These are phyloP conservation scores for Metschnikowia henanensis DNA, from an alignment of 805 yeast genomes.

Conservation along the genomic window DNA sequence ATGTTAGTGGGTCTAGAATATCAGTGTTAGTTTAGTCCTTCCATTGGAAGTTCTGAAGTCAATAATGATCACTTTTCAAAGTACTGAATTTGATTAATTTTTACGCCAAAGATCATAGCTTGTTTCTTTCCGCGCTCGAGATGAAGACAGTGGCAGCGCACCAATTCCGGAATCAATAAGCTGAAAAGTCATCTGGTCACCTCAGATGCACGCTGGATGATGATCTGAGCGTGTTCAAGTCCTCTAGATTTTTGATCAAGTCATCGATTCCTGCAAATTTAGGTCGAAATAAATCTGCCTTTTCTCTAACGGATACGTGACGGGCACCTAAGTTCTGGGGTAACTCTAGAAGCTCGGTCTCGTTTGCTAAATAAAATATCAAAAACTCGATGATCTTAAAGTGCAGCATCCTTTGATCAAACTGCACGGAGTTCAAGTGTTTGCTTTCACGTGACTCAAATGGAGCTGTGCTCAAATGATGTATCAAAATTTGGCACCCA, in stretches of 20 bases:
- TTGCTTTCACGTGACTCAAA: neutral
- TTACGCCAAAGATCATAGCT: too few species aligned
- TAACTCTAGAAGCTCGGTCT: slow-evolving; percentile 29
- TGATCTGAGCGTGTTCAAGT: slow-evolving; percentile 19
- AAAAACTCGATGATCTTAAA: slow-evolving; percentile 68
- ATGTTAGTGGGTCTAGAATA: too few species aligned
- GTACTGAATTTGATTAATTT: too few species aligned
- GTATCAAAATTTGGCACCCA: slow-evolving; percentile 57
- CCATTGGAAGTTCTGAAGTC: too few species aligned
- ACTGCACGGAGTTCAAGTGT: neutral
- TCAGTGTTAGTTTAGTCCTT: too few species aligned
- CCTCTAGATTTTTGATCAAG: slow-evolving; percentile 36
- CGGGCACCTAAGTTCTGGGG: slow-evolving; percentile 8
- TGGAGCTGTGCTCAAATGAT: slow-evolving; percentile 24
- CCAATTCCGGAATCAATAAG: too few species aligned
- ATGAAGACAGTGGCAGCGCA: too few species aligned
- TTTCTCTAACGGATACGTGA: slow-evolving; percentile 24
- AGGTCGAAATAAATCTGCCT: slow-evolving; percentile 34
- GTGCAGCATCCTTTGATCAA: slow-evolving; percentile 49
- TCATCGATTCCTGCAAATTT: slow-evolving; percentile 42
- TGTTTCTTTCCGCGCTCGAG: too few species aligned
- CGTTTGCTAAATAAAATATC: slow-evolving; percentile 68
- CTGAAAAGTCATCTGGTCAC: too few species aligned
- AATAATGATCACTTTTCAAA: too few species aligned
- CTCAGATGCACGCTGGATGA: neutral